Base-by-base conservation (phyloP, 768 basidiomycete species). In the Pisolithus sp. region DNA sequence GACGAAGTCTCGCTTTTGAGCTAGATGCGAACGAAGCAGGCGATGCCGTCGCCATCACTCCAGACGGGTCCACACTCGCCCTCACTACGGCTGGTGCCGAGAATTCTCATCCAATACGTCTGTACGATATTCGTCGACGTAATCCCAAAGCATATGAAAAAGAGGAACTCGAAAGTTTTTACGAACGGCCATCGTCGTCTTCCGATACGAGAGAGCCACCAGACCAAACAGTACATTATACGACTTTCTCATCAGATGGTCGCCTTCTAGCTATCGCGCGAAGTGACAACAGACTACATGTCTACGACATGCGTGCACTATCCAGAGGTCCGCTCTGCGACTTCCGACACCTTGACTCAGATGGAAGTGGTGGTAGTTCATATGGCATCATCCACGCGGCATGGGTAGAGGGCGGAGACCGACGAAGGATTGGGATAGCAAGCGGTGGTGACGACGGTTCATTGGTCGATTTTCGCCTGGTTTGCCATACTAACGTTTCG, bases 401-500 rank as follows among this genome's bases (percentile, higher is more conserved):
- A 43, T 87, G 84, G 85, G 64, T 80, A 13, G 68, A 78, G 47
- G 70, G 66, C 7, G 64, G 68, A 43, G 51, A 59, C 10, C 63
- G 66, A 7, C 46, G 58, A 13, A 65, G 73, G 61, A 55, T 73
- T n/a, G 77, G 80, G 4, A 71, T 86, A 18, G 62, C 82, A 18
- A 83, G 78, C 8, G 83, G 80, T 4, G 84, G 85, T 0, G 71
- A 76, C 34, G 85, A 88, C 60, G 85, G 85, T 85, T 55, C 51
- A 76, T 59, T 45, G 10, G 40, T 13, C 20, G 30, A 18, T 36
- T 41, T 17, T 40, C 15, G 13, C 36, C 37, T 39, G 30, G 40
- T 43, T 44, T 42, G 44, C 15, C 18, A 9, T 42, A 24, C 44
- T 63, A 34, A 55, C 4, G 26, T 26, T n/a, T n/a, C 26, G 26